Base-by-base conservation (phyloP, 192 early-diverging fungal genomes). In the Coemansia sp. region DNA sequence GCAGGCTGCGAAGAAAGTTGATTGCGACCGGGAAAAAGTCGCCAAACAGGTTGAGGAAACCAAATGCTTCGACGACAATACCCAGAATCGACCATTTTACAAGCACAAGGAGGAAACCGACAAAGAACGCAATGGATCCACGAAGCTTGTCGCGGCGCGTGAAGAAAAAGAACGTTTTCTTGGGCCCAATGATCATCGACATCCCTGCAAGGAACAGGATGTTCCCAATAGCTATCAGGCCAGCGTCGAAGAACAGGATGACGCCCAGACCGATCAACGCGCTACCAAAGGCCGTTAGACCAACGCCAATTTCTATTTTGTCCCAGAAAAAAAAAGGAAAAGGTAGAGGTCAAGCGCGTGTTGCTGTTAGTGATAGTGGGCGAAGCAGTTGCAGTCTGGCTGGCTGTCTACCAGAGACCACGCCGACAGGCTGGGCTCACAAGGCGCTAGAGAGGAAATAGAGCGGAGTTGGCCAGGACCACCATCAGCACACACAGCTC, bases 1-100 rank as follows among this genome's bases (percentile, higher is more conserved):
- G 96, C 56, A 99, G 61, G 65, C 87, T 85, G 71, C 95, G 86
- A 67, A 97, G 82, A 63, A 97, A 96, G 36, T 88, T 84, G 57
- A 99, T 73, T 22, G 92, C 89, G 40, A 95, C 92, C 0, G 95
- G 95, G 84, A 99, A 96, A 71, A 99, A 99, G 84, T 99, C 96
- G 50, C 96, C 96, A 89, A 99, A 99, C 50, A 99, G 76, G 72
- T 99, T 99, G 59, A 99, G 85, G 72, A 99, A 97, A 9, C 96
- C 96, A 86, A 97, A 92, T 17, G 87, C 71, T 70, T 99, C 96
- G 48, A 97, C 84, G 29, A 89, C 32, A 48, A 99, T 91, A 29
- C 96, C 96, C 63, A 95, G 73, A 32, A 94, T 83, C 29, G 96
- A 91, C 89, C 91, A 94, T 74, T 92, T 92, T 49, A 90, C 49